Percentiles rank a stretch among this genome's conserved stretches.
These are phyloP conservation scores for Penicillium sumatraense DNA, from an alignment of 2,329 filamentous ascomycete genomes.

Conservation along the genomic window DNA sequence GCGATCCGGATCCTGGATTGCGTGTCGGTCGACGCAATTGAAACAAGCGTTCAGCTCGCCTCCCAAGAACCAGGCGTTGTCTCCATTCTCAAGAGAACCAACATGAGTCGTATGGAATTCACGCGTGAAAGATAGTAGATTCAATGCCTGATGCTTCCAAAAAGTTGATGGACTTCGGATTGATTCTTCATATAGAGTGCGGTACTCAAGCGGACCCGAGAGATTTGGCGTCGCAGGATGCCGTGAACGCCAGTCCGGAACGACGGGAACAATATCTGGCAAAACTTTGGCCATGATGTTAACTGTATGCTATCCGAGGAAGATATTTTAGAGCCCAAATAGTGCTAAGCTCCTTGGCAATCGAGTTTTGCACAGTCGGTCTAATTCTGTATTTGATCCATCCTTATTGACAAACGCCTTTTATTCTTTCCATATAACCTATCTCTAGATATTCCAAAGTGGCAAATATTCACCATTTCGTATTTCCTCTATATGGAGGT, in stretches of 20 bases:
- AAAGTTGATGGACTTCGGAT: background rate
- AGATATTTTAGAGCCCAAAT: too few relatives aligned
- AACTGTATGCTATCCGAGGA: background rate
- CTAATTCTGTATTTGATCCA: too few relatives aligned
- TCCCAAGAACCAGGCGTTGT: conserved; percentile 93
- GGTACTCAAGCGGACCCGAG: background rate
- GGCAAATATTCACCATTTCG: too few relatives aligned
- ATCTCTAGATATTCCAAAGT: too few relatives aligned
- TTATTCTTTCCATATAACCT: too few relatives aligned
- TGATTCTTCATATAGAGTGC: background rate
- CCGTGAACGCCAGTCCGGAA: background rate
- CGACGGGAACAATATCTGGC: background rate
- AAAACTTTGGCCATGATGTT: background rate
- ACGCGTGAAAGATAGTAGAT: background rate
- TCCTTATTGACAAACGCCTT: too few relatives aligned
- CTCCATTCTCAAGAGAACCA: conserved; percentile 55
- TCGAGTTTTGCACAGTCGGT: too few relatives aligned
- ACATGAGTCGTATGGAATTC: background rate
- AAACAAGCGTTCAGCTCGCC: conserved; percentile 93
- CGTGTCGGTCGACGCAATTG: conserved; percentile 97
- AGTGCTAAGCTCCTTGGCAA: too few relatives aligned
- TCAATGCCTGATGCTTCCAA: background rate
- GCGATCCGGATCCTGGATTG: conserved; percentile 90
- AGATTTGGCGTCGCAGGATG: background rate
- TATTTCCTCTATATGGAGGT: too few relatives aligned